Evolutionary conservation across 2,329 filamentous ascomycete genomes (phyloP).

Genomic region (Purpureocillium lavendulum): DNA sequence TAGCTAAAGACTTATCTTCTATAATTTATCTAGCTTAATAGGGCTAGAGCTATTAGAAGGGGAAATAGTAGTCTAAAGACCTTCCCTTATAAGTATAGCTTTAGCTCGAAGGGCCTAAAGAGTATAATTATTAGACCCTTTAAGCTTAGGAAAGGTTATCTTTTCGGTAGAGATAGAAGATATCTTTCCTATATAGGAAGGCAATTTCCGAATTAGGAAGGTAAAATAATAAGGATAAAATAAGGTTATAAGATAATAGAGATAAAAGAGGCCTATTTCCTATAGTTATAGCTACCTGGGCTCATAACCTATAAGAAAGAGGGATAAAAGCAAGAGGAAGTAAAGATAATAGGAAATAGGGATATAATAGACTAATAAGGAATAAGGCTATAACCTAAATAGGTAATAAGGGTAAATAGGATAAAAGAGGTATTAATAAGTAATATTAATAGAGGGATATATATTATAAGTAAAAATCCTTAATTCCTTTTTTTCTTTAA

Average conservation of each 20-base stretch:
- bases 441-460: too few species aligned
- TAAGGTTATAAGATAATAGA: background rate
- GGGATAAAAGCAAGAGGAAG: too few species aligned
- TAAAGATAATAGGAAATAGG: too few species aligned
- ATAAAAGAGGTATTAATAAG: too few species aligned
- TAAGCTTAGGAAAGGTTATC: slow-evolving; percentile 49
- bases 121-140: background rate
- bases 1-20: background rate
- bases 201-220: slow-evolving; percentile 38
- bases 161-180: slow-evolving; percentile 51
- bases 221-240: slow-evolving; percentile 30
- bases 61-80: too few species aligned
- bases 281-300: background rate
- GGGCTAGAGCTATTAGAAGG: background rate
- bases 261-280: background rate
- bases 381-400: too few species aligned
- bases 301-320: background rate
- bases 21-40: background rate
- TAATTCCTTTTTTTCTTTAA: too few species aligned
- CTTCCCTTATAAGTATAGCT: too few species aligned
- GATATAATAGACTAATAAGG: too few species aligned
- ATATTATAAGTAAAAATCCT: too few species aligned
- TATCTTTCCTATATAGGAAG: slow-evolving; percentile 18
- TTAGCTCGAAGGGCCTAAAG: too few species aligned
- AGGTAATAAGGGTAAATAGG: too few species aligned